Evolutionary conservation across 495 filamentous ascomycete genomes (phyloP).

Genomic region (Aspergillus panamensis): DNA sequence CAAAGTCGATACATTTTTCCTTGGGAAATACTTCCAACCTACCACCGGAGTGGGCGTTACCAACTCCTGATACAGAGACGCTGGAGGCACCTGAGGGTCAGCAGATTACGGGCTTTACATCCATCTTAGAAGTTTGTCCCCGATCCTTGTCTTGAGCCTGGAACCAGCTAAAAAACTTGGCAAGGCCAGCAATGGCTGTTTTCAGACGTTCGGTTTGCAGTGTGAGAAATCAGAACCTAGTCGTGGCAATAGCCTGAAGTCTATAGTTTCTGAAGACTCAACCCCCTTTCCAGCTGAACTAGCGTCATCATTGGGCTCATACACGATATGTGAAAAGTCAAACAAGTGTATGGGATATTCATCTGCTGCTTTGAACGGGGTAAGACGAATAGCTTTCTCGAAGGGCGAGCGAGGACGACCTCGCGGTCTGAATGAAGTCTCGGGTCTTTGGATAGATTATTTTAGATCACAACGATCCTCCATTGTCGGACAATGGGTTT

Average conservation of each 20-base stretch:
- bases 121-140: conserved; percentile 1
- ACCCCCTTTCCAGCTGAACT: background rate
- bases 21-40: too few species aligned
- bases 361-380: conserved; percentile 1
- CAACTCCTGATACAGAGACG: background rate
- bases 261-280: background rate
- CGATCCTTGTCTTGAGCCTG: background rate
- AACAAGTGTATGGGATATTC: conserved; percentile 7
- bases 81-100: background rate
- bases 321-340: background rate
- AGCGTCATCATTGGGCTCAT: background rate
- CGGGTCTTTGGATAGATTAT: conserved; percentile 15
- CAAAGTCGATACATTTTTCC: background rate
- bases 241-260: too few species aligned
- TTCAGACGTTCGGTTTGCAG: conserved; percentile 3
- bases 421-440: conserved; percentile 6
- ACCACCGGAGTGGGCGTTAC: background rate
- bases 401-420: conserved; percentile 3
- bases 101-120: conserved; percentile 3
- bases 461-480: background rate
- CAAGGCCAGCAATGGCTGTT: background rate
- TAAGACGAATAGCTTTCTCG: conserved; percentile 7
- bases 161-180: background rate
- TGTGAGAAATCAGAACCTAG: background rate
- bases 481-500: conserved; percentile 17